Evolutionary conservation across 768 basidiomycete species (phyloP), one percentile per base, ranked within the genome.

Genomic region (Suillus subluteus): DNA sequence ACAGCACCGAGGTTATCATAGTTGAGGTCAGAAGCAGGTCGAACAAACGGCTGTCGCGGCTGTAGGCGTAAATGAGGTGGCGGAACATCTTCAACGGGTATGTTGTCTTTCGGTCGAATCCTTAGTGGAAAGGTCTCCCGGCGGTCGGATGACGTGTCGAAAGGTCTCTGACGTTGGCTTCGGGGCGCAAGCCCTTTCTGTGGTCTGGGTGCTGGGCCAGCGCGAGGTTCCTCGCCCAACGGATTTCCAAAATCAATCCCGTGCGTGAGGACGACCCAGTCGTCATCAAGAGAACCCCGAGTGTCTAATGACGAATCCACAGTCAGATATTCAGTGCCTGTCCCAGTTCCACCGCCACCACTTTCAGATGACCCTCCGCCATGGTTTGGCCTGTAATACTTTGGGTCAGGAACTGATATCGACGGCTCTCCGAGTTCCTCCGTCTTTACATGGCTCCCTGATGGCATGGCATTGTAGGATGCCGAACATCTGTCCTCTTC

Each of bases 61-160:
- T 92, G 91, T 21, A 91, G 74, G 38, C 91, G 89, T 62, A 91
- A 77, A 74, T 92, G 91, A 55, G 89, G 82, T 3, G 81, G 79
- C 40, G 87, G 84, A 58, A 84, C 83, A 9, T 87, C 78, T n/a
- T 78, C 73, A 30, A 76, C 77, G 11, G 77, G 73, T n/a, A 79
- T 78, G 8, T 69, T 68, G 5, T 72, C 69, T 23, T 70, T 66
- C 13, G 75, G 76, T 44, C 75, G 76, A 6, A 71, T 72, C 52
- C 90, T 81, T 66, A 87, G 80, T 0, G 90, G 90, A 74, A 91
- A 91, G 0, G 88, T 89, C 68, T 91, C 89, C 38, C 89, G 86
- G 55, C 77, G 76, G 32, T 79, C 78, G 13, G 74, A 69, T 12
- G 75, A 21, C 46, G 30, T 58, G 65, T 41, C 37, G 48, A 69